Conservation (phyloP, 257 asterid genomes). For the Cordia subcordata region DNA sequence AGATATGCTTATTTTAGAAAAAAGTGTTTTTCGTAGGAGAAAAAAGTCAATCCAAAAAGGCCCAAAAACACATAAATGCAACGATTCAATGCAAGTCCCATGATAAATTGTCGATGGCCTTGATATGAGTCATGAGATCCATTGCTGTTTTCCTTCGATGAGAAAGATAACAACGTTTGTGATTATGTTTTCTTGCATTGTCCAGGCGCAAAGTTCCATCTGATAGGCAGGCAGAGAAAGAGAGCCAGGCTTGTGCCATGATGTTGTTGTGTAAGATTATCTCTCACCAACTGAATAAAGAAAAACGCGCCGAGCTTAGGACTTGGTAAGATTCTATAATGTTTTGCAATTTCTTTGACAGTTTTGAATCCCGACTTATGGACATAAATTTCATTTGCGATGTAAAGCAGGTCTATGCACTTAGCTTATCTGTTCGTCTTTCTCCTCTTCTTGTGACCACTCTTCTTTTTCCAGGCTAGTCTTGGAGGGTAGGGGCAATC, state of each 20-base stretch:
- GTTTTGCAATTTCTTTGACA: not conserved
- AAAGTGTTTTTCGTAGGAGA: no score
- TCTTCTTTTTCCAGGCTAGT: no score
- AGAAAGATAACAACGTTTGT: not conserved
- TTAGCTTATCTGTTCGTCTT: no score
- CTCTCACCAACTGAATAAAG: conserved; percentile 9
- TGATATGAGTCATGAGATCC: not conserved
- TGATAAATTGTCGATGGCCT: no score
- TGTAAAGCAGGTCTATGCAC: no score
- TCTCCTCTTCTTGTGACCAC: no score
- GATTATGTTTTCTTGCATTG: not conserved
- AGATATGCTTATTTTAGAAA: no score
- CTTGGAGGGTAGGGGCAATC: no score
- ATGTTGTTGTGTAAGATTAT: conserved; percentile 3
- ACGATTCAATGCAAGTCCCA: no score
- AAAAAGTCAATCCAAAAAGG: not conserved
- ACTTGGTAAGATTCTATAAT: not conserved
- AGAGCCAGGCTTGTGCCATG: not conserved
- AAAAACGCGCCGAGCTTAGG: conserved; percentile 1
- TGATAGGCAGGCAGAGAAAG: not conserved
- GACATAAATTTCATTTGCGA: no score
- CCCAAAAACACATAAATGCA: not conserved
- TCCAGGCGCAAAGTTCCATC: conserved; percentile 1
- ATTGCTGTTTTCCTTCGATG: not conserved
- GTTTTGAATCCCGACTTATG: not conserved